Base-by-base conservation (phyloP, 495 filamentous ascomycete genomes). In the Xylaria cubensis region DNA sequence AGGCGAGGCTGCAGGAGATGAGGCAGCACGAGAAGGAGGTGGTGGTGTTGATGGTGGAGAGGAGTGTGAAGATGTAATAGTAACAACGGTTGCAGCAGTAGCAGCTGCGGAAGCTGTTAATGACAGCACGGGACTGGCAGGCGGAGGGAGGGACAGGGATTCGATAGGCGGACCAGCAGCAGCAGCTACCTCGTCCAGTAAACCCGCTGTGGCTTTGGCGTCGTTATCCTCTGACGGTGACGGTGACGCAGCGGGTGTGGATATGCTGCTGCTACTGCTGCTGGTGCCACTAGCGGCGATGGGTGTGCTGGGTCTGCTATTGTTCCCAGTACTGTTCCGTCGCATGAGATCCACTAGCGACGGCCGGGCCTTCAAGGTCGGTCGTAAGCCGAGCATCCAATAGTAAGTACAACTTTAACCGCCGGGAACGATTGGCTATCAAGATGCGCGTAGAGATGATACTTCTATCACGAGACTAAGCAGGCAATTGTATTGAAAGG, bases 311-410 rank as follows among this genome's bases (percentile, higher is more conserved):
- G 73, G 58, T 67, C 71, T 73, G 81, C 81, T 72, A 76, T 80
- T 77, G 79, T 76, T 65, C 77, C 77, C 74, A 73, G 74, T 53
- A 71, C 79, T 78, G 67, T 78, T 80, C 76, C 84, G 82, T 76
- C 84, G 83, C 76, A 94, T 86, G 74, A 95, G 84, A 66, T 93
- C 91, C 80, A 93, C 86, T 74, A 94, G 83, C 62, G 92, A 95
- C 66, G 90, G 89, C 77, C 91, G 91, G 81, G 87, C 84, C 86
- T 85, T 90, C 74, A 95, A 81, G 77, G 86, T 88, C 78, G 88
- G 90, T 76, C 85, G 83, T 74, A 91, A 80, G 74, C 89, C 89
- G 78, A 91, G 85, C 88, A 90, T 90, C 76, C 78, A 79, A 67
- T 61, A 1, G 26, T 10, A 13, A 15, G 6, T 32, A 48, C 26